Conservation (phyloP, 108 stramenopile species). For the Nitzschia inconspicua region DNA sequence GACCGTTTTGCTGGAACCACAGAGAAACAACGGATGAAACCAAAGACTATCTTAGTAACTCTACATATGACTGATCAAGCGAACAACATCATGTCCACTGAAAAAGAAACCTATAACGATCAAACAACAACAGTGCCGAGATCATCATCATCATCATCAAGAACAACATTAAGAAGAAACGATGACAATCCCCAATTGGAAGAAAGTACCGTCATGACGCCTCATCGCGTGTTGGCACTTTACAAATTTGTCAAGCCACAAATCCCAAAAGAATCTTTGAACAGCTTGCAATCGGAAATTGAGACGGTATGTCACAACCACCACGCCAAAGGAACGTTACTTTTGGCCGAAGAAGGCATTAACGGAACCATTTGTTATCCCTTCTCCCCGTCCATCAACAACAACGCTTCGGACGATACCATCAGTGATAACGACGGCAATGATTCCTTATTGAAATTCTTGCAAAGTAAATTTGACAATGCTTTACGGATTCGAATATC, state of each 20-base stretch:
- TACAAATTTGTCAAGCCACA: constrained; percentile 48
- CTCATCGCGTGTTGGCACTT: constrained; percentile 43
- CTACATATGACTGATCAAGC: no score
- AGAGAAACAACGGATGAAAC: no score
- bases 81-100: not conserved
- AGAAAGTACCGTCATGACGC: not conserved
- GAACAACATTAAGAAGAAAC: not conserved
- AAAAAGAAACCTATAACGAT: not conserved
- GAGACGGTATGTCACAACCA: constrained; percentile 11
- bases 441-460: not conserved
- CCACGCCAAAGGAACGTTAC: constrained; percentile 53
- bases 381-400: not conserved
- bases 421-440: not conserved
- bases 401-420: not conserved
- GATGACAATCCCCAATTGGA: not conserved
- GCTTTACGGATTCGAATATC: constrained; percentile 31
- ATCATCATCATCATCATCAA: not conserved
- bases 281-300: constrained; percentile 16
- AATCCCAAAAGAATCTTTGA: constrained; percentile 12
- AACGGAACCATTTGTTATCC: constrained; percentile 86
- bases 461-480: not conserved
- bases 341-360: constrained; percentile 76
- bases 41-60: no score
- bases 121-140: not conserved
- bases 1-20: no score